Evolutionary conservation across 805 yeast species (phyloP), one percentile per base, ranked within the genome.

Genomic region (Kodamaea jinghongensis): DNA sequence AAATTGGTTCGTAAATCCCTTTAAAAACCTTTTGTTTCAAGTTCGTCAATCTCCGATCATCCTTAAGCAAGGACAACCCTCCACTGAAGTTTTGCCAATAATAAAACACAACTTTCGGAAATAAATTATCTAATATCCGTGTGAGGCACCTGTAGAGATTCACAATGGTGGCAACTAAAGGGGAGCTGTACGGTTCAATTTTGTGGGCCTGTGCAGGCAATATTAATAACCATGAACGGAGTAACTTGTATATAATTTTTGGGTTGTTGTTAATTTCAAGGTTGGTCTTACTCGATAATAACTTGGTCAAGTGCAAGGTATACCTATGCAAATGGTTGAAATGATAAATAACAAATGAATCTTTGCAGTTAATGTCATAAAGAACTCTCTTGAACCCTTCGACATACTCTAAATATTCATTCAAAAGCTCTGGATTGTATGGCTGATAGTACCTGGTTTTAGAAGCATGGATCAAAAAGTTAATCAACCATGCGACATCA

Each of bases 11-110:
- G 9, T 23, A 10, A 14, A 36, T 16, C 9, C 13, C 26, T 2
- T 29, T 22, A 22, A 36, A 15, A 9, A 36, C 23, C 13, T 10
- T n/a, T 10, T n/a, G 28, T 17, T 36, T 36, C 14, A 26, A 29
- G 9, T 35, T 20, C 4, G 26, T 17, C 12, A 28, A 10, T 7
- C 32, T 17, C 3, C 38, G 28, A 9, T 36, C 34, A 25, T 41
- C 43, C 20, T 36, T 35, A 28, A 42, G 51, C 12, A 51, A 35
- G 5, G 47, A 33, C 11, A 56, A 12, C n/a, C 50, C 50, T 3
- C 60, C 62, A n/a, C 42, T 41, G 36, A 58, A 58, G 22, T 47
- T 46, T 8, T 52, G 51, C 13, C 56, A 39, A 31, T 56, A 58
- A 20, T 49, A 38, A 28, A 42, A 52, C n/a, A 36, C 44, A 3